Conservation (phyloP, 495 filamentous ascomycete species). For the Massariosphaeria phaeospora region DNA sequence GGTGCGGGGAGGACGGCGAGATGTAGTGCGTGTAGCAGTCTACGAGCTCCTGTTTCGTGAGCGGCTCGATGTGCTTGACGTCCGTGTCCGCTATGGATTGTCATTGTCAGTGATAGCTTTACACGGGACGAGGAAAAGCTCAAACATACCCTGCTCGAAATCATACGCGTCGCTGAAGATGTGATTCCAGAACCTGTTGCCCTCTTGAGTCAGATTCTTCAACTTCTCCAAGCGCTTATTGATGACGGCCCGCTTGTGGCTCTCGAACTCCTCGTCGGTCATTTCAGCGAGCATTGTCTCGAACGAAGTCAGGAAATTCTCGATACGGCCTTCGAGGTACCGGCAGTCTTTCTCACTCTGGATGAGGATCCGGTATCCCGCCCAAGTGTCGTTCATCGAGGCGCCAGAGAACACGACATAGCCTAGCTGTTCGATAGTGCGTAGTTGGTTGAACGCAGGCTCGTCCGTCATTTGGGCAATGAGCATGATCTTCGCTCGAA, state of each 20-base stretch:
- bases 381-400: constrained; percentile 62
- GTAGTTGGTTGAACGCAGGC: constrained; percentile 86
- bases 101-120: constrained; percentile 21
- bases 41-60: constrained; percentile 74
- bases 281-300: constrained; percentile 64
- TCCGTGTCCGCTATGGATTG: constrained; percentile 60
- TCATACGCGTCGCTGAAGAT: constrained; percentile 83
- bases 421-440: constrained; percentile 95
- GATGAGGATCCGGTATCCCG: constrained; percentile 85
- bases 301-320: constrained; percentile 69
- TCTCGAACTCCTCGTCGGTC: constrained; percentile 80
- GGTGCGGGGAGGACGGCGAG: constrained; percentile 61
- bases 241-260: constrained; percentile 83
- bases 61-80: constrained; percentile 62
- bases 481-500: constrained; percentile 73
- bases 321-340: constrained; percentile 83
- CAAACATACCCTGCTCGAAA: constrained; percentile 60
- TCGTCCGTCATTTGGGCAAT: constrained; percentile 91
- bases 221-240: constrained; percentile 85
- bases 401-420: constrained; percentile 89
- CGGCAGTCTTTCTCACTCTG: constrained; percentile 82
- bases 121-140: not conserved
- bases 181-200: constrained; percentile 72
- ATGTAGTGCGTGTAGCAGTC: constrained; percentile 77
- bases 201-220: constrained; percentile 88